phyloP scores from a whole-genome alignment of 2,329 filamentous ascomycete species.

The Ceratocystiopsis sp. region DNA sequence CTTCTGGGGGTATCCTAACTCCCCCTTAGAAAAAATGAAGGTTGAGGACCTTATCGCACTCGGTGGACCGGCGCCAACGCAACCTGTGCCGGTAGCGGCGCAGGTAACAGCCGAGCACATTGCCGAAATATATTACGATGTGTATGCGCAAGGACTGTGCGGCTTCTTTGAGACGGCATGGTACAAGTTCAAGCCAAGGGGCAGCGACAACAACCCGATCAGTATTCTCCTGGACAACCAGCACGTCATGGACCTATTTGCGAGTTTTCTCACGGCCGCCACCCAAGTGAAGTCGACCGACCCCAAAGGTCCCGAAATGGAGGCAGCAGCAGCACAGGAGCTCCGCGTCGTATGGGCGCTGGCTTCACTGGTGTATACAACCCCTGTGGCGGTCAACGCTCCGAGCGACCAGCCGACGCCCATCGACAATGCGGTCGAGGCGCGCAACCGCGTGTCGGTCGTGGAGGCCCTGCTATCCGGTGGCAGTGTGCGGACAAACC shows the following conservation, averaged over 20 bases:
- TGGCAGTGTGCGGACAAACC: constrained; percentile 42
- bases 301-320: constrained; percentile 28
- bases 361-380: constrained; percentile 29
- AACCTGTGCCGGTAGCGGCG: constrained; percentile 33
- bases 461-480: constrained; percentile 65
- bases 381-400: constrained; percentile 19
- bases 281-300: constrained; percentile 31
- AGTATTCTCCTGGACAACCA: constrained; percentile 33
- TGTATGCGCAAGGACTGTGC: constrained; percentile 57
- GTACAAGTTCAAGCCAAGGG: constrained; percentile 42
- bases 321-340: constrained; percentile 36
- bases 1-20: too few species aligned
- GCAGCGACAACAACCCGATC: constrained; percentile 21
- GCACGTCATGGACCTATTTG: constrained; percentile 47
- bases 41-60: constrained; percentile 55
- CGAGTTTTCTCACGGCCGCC: constrained; percentile 42
- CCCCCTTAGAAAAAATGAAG: constrained; percentile 30
- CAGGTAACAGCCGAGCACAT: constrained; percentile 45
- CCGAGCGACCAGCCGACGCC: constrained; percentile 22
- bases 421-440: constrained; percentile 44
- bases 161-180: constrained; percentile 68
- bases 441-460: constrained; percentile 53
- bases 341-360: constrained; percentile 44
- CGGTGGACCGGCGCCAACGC: constrained; percentile 41
- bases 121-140: constrained; percentile 52